Evolutionary conservation across 2,329 filamentous ascomycete genomes (phyloP), one percentile per base, ranked within the genome.

Genomic region (Colletotrichum filicis): DNA sequence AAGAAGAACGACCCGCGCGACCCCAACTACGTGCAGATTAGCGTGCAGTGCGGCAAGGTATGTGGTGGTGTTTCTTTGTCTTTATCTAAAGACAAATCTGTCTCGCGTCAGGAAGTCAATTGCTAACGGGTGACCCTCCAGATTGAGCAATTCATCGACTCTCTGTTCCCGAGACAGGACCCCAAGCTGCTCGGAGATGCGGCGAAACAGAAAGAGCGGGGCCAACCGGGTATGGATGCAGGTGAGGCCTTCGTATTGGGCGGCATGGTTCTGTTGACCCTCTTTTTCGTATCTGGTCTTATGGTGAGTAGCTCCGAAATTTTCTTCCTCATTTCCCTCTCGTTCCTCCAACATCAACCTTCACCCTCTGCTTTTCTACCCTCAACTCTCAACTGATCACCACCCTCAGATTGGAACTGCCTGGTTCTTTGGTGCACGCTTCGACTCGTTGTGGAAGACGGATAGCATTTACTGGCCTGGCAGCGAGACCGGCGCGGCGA

Each of bases 101-200:
- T 49, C 42, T 49, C 32, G 57, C 26, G 53, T 14, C n/a, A n/a
- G 8, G 52, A 49, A 59, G 11, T 19, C 52, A 49, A 30, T 37
- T 49, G 58, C 78, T 81, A 73, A 76, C 71, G 30, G 32, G 1
- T 11, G 8, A n/a, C 28, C 4, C 42, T 49, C 42, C 78, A 97
- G 93, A 94, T 98, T 76, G 95, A 98, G 82, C 94, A 97, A 86
- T 98, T 97, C 81, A 97, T 98, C 81, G 96, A 98, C 83, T 92
- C 92, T 5, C 91, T 98, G 77, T 98, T 95, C 90, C 97, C 97
- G 4, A 89, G 91, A 9, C 95, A 98, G 83, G 91, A 94, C 75
- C 89, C 93, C 57, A 92, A 93, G 79, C 85, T 86, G 74, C 82
- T 90, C 46, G 83, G 85, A 37, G 80, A 83, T 16, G 78, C 83